Evolutionary conservation across 2,329 filamentous ascomycete species (phyloP), one percentile per base, ranked within the genome.

Genomic region (Thielaviopsis euricoi): DNA sequence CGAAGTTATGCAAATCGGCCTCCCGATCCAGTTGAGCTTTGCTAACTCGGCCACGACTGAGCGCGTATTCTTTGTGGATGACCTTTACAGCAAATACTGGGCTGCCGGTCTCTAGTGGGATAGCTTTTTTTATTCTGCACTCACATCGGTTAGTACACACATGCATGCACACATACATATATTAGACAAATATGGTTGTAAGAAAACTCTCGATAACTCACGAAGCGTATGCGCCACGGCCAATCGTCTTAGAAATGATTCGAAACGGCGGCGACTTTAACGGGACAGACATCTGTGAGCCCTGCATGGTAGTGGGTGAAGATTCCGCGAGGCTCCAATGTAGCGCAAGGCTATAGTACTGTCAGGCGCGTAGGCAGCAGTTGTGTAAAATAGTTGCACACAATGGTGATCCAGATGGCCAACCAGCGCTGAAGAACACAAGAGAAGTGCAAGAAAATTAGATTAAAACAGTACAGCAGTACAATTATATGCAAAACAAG

Each of bases 31-130:
- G 82, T 71, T 98, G 93, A 67, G 94, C 91, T 37, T 85, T 79
- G 29, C 86, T 89, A 64, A 98, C 83, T 61, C 88, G 86, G 67
- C 93, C 93, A 77, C 91, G 83, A 65, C 86, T 86, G 65, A 88
- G 80, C 59, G 93, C 94, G 71, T 96, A 95, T 63, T 87, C 86
- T 73, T 98, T 98, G 74, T 98, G 91, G 68, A 98, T 96, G 72
- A 98, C 88, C 71, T 98, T 98, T 71, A 98, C 89, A 15, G 94
- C 93, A 69, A 98, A 97, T 60, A 98, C 75, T 29, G 91, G 91
- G 25, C 74, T 78, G 25, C 80, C 73, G 1, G 77, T 71, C 63
- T 86, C 78, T 23, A 85, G 74, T 7, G 91, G 91, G 52, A 85
- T 81, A 29, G 91, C 93, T 73, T 97, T 97, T 68, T 95, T 95